Evolutionary conservation across 306 rosid species (phyloP), one percentile per base, ranked within the genome.

Genomic region (peach (Prunus persica)): DNA sequence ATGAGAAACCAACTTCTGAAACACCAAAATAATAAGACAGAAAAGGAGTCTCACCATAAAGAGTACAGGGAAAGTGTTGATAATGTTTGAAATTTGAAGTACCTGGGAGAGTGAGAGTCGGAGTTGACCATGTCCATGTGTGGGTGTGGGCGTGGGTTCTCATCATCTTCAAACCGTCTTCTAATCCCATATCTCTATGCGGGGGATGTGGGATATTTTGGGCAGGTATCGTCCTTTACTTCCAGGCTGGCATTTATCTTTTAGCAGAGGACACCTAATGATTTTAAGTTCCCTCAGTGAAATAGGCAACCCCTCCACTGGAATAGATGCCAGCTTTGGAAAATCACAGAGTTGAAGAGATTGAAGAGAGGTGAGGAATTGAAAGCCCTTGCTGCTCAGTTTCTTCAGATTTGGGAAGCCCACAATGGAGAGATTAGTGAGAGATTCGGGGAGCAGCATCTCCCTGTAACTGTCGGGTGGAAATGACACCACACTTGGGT

Each of bases 261-360:
- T 1, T 54, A 54, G 22, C 60, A 54, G 74, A 45, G 79, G 76
- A 56, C 68, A 77, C 6, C 3, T 0, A 15, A 1, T 1, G n/a
- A 78, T 69, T 0, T 0, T 0, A 4, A 72, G 64, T 20, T 43
- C 1, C 22, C 4, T 0, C 13, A 82, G 80, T 8, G 80, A 82
- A 68, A 20, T 41, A 68, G 80, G 80, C n/a, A 74, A 73, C 8
- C 82, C 77, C 65, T 45, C 34, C 67, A 19, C 11, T 7, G 77
- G 77, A 6, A 82, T 22, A 11, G 52, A 69, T 22, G 14, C 41
- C 1, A 78, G 62, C 51, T 63, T 73, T 43, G 69, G 74, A 56
- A 77, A 82, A 12, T 55, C 0, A 0, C 0, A 0, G 2, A 55
- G 1, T 0, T 0, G 0, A 1, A 55, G 25, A n/a, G 0, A 19